phyloP scores from a whole-genome alignment of 495 filamentous ascomycete species.

The Aspergillus mulundensis region DNA sequence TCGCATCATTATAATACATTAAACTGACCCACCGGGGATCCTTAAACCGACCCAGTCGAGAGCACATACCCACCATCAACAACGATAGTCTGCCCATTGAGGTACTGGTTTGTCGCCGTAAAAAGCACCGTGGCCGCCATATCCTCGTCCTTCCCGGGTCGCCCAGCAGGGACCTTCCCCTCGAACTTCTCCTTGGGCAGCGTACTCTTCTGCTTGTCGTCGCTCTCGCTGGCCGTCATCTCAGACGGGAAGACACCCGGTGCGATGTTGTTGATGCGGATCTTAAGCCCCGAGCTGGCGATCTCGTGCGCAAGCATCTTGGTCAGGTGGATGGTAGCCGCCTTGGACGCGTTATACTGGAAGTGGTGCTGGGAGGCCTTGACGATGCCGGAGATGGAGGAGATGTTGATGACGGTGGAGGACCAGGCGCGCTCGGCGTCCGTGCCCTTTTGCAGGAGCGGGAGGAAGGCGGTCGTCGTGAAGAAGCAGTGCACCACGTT shows the following conservation, averaged over 20 bases:
- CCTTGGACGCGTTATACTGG: constrained; percentile 51
- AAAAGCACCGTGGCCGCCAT: constrained; percentile 68
- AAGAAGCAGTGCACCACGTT: constrained; percentile 20
- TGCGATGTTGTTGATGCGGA: constrained; percentile 52
- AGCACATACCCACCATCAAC: constrained; percentile 63
- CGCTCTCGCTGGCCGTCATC: constrained; percentile 52
- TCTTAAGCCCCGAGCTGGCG: constrained; percentile 34
- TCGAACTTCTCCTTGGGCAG: constrained; percentile 53
- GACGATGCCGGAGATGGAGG: constrained; percentile 50
- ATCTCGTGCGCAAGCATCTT: constrained; percentile 53
- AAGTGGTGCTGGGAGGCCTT: constrained; percentile 50
- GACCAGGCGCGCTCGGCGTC: constrained; percentile 47
- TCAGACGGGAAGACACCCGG: constrained; percentile 53
- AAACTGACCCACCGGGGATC: background rate
- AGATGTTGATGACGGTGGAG: constrained; percentile 57
- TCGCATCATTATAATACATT: background rate
- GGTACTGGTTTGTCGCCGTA: constrained; percentile 61
- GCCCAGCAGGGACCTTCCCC: constrained; percentile 51
- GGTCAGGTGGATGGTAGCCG: constrained; percentile 49
- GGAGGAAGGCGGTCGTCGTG: constrained; percentile 1
- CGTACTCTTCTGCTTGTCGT: constrained; percentile 47
- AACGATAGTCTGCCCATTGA: constrained; percentile 64
- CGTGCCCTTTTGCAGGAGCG: constrained; percentile 21
- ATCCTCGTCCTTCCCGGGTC: constrained; percentile 68
- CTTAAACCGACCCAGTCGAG: constrained; percentile 24